Base-by-base conservation (phyloP, 371 early-diverging fungal genomes). In the Rhizomucor pusillus region DNA sequence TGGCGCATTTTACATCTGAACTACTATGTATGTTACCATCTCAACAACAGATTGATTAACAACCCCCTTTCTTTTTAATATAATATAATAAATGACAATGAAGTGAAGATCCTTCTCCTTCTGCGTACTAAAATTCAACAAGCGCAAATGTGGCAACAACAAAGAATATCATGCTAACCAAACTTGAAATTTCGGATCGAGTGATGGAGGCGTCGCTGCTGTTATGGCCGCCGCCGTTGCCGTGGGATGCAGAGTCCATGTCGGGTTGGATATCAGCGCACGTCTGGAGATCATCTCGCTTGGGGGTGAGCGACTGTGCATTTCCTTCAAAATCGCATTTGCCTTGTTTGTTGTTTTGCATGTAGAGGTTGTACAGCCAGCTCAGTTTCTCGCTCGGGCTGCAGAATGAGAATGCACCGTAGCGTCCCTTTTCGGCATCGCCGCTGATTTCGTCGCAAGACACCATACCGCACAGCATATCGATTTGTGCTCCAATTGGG, bases 391-490 rank as follows among this genome's bases (percentile, higher is more conserved):
- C 75, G 11, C 67, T 56, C 0, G 76, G 67, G 0, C 65, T 46
- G 52, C 87, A 86, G 57, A 69, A 77, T 0, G 83, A 80, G 56
- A 71, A 82, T 6, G 67, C 67, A 18, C 83, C 85, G 49, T 86
- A 86, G 2, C 45, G 54, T 4, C 85, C 85, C 1, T 72, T 67
- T 57, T 71, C 75, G 6, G 73, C 75, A 63, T 84, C 65, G 5
- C 70, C 67, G 19, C 71, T 63, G 41, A 84, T 80, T 40, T 85
- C 86, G 12, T 58, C 58, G 40, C 86, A 83, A 0, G 76, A 66
- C 0, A 71, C 71, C 57, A 73, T 54, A 5, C 84, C 81, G 43
- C 84, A 85, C 59, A 82, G 50, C 7, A 67, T 68, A 53, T 76
- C 78, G 12, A 85, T 61, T 33, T 79, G 71, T 13, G 36, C 47